A percentile compares a stretch with the other conserved stretches of the same genome.
Conservation (phyloP, 2,329 filamentous ascomycete genomes). For the Ophiostoma quercus region DNA sequence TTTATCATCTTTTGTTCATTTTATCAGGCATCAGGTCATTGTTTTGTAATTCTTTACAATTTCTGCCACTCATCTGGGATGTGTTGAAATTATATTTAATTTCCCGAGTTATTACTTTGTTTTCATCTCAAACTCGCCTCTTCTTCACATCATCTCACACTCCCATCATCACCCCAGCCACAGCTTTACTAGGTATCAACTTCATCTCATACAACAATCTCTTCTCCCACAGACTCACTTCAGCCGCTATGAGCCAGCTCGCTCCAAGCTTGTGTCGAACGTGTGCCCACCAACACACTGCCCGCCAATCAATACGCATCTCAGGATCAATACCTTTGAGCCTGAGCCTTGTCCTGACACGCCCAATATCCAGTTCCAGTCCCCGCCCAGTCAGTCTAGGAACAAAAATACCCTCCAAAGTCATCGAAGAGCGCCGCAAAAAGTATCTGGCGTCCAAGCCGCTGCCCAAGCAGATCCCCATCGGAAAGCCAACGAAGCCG, state of each 20-base stretch:
- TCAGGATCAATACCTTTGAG: background rate
- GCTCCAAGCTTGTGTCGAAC: slow-evolving; percentile 4
- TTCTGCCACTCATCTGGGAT: background rate
- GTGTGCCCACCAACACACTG: background rate
- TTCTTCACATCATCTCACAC: background rate
- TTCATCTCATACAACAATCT: background rate
- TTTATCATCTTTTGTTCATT: background rate
- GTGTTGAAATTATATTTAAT: background rate
- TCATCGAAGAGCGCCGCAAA: background rate
- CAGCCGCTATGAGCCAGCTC: slow-evolving; percentile 13
- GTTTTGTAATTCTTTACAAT: background rate
- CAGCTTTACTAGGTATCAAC: background rate
- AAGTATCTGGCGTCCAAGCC: background rate
- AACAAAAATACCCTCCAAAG: background rate
- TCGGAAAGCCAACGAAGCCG: background rate
- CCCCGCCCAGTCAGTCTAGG: background rate
- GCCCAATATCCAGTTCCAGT: background rate
- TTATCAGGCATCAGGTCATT: background rate
- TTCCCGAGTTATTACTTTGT: background rate
- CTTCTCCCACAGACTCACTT: background rate
- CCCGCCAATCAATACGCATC: slow-evolving; percentile 3
- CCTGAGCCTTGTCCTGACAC: background rate
- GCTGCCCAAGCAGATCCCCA: background rate
- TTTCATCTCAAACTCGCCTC: background rate
- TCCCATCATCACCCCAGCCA: background rate